Base-by-base conservation (phyloP, 768 basidiomycete genomes). In the Boletales sp. region DNA sequence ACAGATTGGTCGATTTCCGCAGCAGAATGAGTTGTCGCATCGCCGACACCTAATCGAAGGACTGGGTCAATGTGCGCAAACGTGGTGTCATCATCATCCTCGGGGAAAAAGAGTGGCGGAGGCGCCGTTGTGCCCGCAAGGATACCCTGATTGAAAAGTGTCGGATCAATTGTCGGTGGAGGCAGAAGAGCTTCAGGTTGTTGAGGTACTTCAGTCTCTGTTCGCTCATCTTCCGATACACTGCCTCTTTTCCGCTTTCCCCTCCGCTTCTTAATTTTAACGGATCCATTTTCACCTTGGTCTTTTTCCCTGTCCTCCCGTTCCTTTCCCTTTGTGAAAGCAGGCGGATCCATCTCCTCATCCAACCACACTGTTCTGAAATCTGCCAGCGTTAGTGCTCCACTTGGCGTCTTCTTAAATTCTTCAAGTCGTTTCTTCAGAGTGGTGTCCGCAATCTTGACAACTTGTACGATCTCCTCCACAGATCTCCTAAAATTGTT, bases 391-490 rank as follows among this genome's bases (percentile, higher is more conserved):
- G 93, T 94, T 60, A 97, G 70, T 34, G 78, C 76, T 12, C 90
- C 93, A 60, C 88, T 91, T 0, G 87, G 84, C 2, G 94, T 97
- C 57, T 81, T 82, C 64, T 86, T 90, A 75, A 99, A 99, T 71
- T 99, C 97, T 21, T 94, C 89, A 14, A 99, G 73, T 15, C 97
- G 82, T 68, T 95, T 97, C 71, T 86, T 84, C 38, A 99, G 70
- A 4, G 97, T 99, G 11, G 84, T 86, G 61, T 97, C 94, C n/a
- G 94, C 92, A 57, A 97, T 97, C 72, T 98, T 99, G 57, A 98
- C 97, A 14, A 99, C 94, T 64, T 99, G 97, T 17, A 97, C 94
- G 41, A 99, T 89, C 69, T 99, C 97, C 63, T 94, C 90, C 11
- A 97, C 78, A 21, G 87, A 90, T 40, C 97, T 76, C 38, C 94